Conservation (phyloP, 2,329 filamentous ascomycete species). For the Thermothelomyces thermophilus region DNA sequence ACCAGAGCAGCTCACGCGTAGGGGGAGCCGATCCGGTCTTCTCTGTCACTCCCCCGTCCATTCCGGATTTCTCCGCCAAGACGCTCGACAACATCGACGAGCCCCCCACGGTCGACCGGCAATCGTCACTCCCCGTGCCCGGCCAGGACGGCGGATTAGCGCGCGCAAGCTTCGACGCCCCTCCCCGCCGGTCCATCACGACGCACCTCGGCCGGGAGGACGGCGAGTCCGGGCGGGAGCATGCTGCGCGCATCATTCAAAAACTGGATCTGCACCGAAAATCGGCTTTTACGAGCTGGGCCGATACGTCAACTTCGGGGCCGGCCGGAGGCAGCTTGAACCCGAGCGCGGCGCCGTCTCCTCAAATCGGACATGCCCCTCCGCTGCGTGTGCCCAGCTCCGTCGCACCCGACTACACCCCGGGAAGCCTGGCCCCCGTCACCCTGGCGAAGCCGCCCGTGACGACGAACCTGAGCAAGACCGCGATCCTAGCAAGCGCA, state of each 20-base stretch:
- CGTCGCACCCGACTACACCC: conserved; percentile 38
- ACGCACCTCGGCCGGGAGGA: conserved; percentile 53
- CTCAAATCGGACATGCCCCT: conserved; percentile 25
- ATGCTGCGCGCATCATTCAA: conserved; percentile 83
- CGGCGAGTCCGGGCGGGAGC: conserved; percentile 69
- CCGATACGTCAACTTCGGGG: conserved; percentile 33
- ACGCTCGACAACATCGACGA: conserved; percentile 40
- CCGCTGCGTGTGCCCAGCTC: conserved; percentile 25
- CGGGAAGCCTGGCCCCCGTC: conserved; percentile 67
- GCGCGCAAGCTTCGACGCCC: conserved; percentile 64
- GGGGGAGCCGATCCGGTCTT: conserved; percentile 68
- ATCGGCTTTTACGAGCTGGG: conserved; percentile 47
- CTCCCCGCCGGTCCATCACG: conserved; percentile 51
- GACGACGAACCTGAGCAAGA: conserved; percentile 78
- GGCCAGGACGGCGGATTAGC: conserved; percentile 49
- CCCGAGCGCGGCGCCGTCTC: conserved; percentile 30
- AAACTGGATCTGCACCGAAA: conserved; percentile 87
- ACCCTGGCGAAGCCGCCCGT: conserved; percentile 80
- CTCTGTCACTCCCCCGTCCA: conserved; percentile 79
- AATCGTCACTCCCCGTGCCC: conserved; percentile 59
- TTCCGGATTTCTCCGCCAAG: conserved; percentile 86
- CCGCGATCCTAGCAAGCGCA: conserved; percentile 72
- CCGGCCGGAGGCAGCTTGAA: conserved; percentile 44
- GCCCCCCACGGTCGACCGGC: conserved; percentile 46
- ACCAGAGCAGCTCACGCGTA: conserved; percentile 38